Evolutionary conservation across 768 basidiomycete genomes (phyloP), one percentile per base, ranked within the genome.

Genomic region (Tylopilus intermedius): DNA sequence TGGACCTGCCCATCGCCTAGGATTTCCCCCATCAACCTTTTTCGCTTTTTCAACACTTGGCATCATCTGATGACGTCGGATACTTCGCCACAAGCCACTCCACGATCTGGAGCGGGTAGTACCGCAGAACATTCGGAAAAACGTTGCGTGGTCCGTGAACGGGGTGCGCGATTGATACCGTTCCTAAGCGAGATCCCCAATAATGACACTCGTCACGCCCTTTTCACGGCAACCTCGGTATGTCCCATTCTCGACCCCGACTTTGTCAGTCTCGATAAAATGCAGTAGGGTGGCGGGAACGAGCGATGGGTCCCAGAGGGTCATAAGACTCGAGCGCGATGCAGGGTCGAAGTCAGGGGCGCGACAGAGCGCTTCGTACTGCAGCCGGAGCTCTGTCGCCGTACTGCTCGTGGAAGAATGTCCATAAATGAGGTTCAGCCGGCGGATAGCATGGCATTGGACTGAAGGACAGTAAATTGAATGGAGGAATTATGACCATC

Each of bases 171-270:
- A 88, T 18, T 18, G 18, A 18, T 18, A 18, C n/a, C 87, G 89
- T 65, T 90, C 87, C 58, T 89, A 84, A 13, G 72, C 74, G 46
- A 88, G 73, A 50, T 87, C 83, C 9, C 88, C 88, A n/a, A 84
- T 68, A 45, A 82, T 71, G 52, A 89, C 71, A 61, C 77, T 80
- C 38, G 71, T 75, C 42, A 88, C 74, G 2, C 88, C 86, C 21
- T 79, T 81, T 18, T 72, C 77, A 41, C 62, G 53, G 18, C 79
- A 79, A 0, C 82, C 88, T 22, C 88, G 79, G 73, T 87, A 91
- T 0, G 84, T 87, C 26, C 83, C 81, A 54, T 78, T 68, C 29
- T 74, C 66, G 10, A 65, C 58, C 26, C 84, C 84, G 21, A 84
- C 62, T 5, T 64, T 62, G 51, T 81, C 80, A 3, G 72, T 77